Evolutionary conservation across 176 grass and related monocot species (phyloP).

Genomic region (Pontederia paniculata): DNA sequence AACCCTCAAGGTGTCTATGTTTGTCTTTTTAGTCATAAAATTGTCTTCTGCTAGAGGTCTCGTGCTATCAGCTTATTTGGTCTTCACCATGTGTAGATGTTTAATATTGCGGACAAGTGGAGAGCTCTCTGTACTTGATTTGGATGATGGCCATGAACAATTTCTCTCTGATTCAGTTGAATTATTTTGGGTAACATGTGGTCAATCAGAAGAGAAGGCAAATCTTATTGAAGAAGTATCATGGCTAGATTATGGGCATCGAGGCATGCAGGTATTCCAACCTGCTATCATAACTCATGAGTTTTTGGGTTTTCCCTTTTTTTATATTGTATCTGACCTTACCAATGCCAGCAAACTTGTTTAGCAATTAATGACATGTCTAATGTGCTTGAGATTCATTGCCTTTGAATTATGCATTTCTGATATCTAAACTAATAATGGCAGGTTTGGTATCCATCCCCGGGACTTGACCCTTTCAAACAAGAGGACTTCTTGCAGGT

Average conservation of each 20-base stretch:
- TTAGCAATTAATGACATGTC: neutral
- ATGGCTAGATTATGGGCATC: conserved; percentile 97
- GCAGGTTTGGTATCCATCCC: conserved; percentile 96
- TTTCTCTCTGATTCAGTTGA: conserved; percentile 84
- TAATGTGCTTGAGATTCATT: neutral
- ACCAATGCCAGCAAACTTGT: conserved; percentile 5
- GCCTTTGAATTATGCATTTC: conserved; percentile 1
- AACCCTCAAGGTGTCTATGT: conserved; percentile 65
- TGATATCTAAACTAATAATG: conserved; percentile 23
- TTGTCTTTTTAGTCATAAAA: neutral
- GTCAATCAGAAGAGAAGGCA: conserved; percentile 65
- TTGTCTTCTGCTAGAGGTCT: neutral
- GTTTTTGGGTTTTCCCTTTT: too few relatives aligned
- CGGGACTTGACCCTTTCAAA: conserved; percentile 73
- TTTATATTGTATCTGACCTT: too few relatives aligned
- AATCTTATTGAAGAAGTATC: conserved; percentile 99
- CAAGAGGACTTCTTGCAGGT: conserved; percentile 99
- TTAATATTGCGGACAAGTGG: conserved; percentile 87
- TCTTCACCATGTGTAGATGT: conserved; percentile 32
- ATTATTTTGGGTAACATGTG: conserved; percentile 91
- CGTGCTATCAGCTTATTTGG: neutral
- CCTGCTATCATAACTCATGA: too few relatives aligned
- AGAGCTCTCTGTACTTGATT: conserved; percentile 86
- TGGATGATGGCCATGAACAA: conserved; percentile 92
- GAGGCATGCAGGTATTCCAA: conserved; percentile 76